These are phyloP conservation scores for Pterulicium gracile DNA, from an alignment of 1,284 basidiomycete species.

Conservation along the genomic window DNA sequence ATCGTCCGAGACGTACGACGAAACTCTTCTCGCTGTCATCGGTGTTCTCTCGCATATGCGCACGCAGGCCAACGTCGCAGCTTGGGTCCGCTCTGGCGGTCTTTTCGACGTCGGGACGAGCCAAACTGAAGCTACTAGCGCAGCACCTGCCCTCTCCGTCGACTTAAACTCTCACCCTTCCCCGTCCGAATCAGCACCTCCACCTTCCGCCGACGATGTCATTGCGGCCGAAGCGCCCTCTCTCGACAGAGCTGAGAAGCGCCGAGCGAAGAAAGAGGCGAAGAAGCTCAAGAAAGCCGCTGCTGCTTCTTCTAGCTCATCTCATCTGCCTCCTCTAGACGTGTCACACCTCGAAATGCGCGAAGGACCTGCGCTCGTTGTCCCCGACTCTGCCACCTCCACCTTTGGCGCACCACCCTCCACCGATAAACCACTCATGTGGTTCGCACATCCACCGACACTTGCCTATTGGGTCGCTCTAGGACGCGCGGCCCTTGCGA, in stretches of 20 bases:
- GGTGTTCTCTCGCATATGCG: conserved; percentile 57
- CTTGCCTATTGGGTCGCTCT: conserved; percentile 38
- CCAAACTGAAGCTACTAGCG: conserved; percentile 6
- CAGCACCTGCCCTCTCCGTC: not conserved
- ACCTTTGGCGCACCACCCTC: not conserved
- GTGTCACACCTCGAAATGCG: not conserved
- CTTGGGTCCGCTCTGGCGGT: conserved; percentile 54
- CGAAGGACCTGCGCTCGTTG: not conserved
- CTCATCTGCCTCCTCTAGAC: not conserved
- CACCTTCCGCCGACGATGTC: not conserved
- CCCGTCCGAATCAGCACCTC: not conserved
- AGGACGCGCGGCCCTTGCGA: conserved; percentile 36
- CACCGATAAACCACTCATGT: conserved; percentile 21
- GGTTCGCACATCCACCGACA: conserved; percentile 42
- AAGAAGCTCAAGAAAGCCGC: conserved; percentile 14
- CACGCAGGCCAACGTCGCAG: conserved; percentile 50
- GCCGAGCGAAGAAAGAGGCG: conserved; percentile 4
- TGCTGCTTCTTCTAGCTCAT: not conserved
- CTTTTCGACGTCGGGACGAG: conserved; percentile 28
- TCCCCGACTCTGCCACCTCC: not conserved
- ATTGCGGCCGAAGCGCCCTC: not conserved
- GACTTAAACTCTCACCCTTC: not conserved
- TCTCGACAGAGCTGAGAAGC: not conserved
- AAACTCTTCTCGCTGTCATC: conserved; percentile 57
- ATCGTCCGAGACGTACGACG: conserved; percentile 30